Evolutionary conservation across 2,329 filamentous ascomycete species (phyloP), one percentile per base, ranked within the genome.

Genomic region (Claviceps citrina): DNA sequence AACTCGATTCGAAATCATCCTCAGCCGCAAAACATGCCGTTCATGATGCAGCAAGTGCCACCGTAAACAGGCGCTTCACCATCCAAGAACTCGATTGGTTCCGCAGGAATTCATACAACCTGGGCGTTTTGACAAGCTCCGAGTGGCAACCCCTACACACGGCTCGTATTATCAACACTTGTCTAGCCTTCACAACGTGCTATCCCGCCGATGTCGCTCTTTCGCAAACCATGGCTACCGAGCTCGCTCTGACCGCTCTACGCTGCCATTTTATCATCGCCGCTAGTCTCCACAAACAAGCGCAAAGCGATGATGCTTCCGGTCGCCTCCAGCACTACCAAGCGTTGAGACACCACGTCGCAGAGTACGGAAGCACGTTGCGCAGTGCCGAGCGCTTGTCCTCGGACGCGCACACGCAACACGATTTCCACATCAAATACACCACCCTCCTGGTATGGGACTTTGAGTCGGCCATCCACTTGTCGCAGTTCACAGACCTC

Each of bases 31-130:
- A 50, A 20, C 39, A 50, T 40, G 51, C 58, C 16, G 42, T 61
- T 25, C 47, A 58, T 43, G 57, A 54, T 15, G 60, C 51, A 3
- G 62, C 52, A 38, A 62, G 62, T 46, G 54, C 49, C 31, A 50
- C 61, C 15, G 64, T 62, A 7, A 56, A 59, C 25, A 71, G 59
- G 45, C 42, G 68, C 1, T 85, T 86, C 51, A 72, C 69, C 1
- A 43, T 68, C 0, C 55, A 66, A 3, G 85, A 94, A 49, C 64
- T 93, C 3, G 71, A 87, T 48, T 93, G 85, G 85, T 87, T 93
- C 54, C 80, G 78, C 28, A 78, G 78, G 46, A 89, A 83, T 46
- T 71, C 81, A 1, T 93, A 93, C 62, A 93, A 91, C 47, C 56
- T 86, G 6, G 78, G 77, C 0, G 58, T 89, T 4, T 74, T 76